Evolutionary conservation across 331 rosid species (phyloP).

Genomic region (Stylosanthes scabra): DNA sequence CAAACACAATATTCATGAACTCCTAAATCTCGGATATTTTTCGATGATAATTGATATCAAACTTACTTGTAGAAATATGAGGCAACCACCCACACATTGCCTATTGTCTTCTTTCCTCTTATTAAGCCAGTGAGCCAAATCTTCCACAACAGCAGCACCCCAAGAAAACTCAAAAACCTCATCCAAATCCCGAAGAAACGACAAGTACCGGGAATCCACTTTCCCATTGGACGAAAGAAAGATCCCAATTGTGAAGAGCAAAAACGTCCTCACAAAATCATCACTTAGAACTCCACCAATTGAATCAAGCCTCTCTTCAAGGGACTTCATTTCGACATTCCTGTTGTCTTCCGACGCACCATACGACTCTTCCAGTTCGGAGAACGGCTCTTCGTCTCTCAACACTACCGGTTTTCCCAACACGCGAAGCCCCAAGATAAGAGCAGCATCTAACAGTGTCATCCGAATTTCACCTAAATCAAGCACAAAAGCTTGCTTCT

Average conservation of each 20-base stretch:
- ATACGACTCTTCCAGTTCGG: conserved; percentile 44
- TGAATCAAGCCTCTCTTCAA: conserved; percentile 47
- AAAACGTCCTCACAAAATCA: conserved; percentile 53
- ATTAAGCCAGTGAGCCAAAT: conserved; percentile 52
- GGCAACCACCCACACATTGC: conserved; percentile 57
- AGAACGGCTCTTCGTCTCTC: conserved; percentile 41
- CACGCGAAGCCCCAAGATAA: conserved; percentile 50
- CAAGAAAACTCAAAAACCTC: conserved; percentile 45
- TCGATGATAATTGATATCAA: conserved; percentile 2
- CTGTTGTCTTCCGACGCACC: conserved; percentile 44
- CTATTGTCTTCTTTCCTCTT: conserved; percentile 54
- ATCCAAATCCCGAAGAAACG: conserved; percentile 40
- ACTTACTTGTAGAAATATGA: conserved; percentile 57
- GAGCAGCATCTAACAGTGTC: conserved; percentile 44
- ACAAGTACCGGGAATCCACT: conserved; percentile 53
- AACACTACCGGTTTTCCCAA: conserved; percentile 43
- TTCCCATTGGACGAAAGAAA: conserved; percentile 50
- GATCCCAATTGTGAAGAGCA: conserved; percentile 50
- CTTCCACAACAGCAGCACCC: conserved; percentile 56
- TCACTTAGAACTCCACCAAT: conserved; percentile 42
- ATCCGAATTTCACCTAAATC: conserved; percentile 38
- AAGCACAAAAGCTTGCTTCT: conserved; percentile 33
- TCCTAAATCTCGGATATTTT: not conserved
- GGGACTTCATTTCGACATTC: conserved; percentile 43
- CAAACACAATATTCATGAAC: not conserved